Conservation (phyloP, 2,329 filamentous ascomycete genomes). For the Pseudocercospora eumusae region DNA sequence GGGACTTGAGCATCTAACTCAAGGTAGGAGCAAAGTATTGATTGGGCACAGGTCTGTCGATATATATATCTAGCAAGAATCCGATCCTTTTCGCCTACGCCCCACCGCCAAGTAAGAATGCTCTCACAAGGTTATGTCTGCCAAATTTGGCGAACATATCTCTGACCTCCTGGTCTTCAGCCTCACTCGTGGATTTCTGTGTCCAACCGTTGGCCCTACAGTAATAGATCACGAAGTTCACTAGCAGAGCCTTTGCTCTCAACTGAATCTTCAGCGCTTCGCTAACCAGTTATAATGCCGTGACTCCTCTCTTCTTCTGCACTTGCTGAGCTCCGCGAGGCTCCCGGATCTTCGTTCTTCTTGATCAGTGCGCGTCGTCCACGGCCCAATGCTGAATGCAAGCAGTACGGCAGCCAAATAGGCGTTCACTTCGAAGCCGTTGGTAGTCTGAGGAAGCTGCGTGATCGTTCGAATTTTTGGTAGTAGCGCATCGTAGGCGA, state of each 20-base stretch:
- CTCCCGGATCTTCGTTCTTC: constrained; percentile 33
- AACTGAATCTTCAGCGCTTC: constrained; percentile 32
- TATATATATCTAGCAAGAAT: neutral
- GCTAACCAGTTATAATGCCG: constrained; percentile 22
- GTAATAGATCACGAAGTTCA: constrained; percentile 32
- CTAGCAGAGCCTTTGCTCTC: constrained; percentile 26
- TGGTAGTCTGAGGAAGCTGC: constrained; percentile 24
- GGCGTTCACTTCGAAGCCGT: constrained; percentile 26
- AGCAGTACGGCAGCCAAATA: constrained; percentile 31
- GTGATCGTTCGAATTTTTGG: constrained; percentile 12
- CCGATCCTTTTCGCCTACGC: neutral
- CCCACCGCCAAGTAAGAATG: constrained; percentile 31
- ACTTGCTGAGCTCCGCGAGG: constrained; percentile 27
- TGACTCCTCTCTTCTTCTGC: constrained; percentile 23
- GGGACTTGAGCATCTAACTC: neutral
- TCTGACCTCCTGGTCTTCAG: constrained; percentile 44
- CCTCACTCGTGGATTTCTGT: constrained; percentile 41
- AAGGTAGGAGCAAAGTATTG: neutral
- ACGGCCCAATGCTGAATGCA: constrained; percentile 31
- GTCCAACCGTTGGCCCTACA: constrained; percentile 36
- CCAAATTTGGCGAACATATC: constrained; percentile 39
- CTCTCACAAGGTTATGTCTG: constrained; percentile 31
- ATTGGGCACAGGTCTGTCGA: neutral
- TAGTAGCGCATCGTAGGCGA: constrained; percentile 31
- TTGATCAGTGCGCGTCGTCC: constrained; percentile 33